A percentile compares a stretch with the other conserved stretches of the same genome.
These are phyloP conservation scores for Pinus taeda DNA, from an alignment of 75 land plant species.

Conservation along the genomic window DNA sequence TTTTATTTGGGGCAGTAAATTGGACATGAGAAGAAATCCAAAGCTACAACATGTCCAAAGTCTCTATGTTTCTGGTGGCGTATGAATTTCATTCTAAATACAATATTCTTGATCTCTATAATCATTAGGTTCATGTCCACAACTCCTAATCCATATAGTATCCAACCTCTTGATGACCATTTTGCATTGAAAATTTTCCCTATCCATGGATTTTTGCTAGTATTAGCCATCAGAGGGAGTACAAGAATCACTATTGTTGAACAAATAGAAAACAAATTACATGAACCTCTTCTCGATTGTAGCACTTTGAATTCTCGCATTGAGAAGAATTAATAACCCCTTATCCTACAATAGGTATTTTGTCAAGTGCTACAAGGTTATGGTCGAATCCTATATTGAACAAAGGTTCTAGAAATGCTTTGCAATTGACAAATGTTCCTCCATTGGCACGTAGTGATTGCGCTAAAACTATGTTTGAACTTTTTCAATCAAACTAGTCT, in stretches of 20 bases:
- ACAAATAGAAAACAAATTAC: conserved; percentile 15
- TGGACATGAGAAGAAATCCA: conserved; percentile 60
- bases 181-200: conserved; percentile 28
- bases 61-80: conserved; percentile 43
- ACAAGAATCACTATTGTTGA: conserved; percentile 41
- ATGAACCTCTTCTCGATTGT: conserved; percentile 34
- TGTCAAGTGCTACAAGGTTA: conserved; percentile 40
- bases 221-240: neutral
- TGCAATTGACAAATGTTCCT: conserved; percentile 71
- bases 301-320: neutral
- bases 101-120: conserved; percentile 41
- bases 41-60: conserved; percentile 35
- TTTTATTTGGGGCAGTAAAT: conserved; percentile 35
- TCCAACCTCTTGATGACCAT: neutral
- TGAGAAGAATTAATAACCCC: conserved; percentile 20
- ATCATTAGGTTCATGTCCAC: conserved; percentile 25
- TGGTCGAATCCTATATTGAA: conserved; percentile 79
- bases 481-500: conserved; percentile 65
- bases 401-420: conserved; percentile 58
- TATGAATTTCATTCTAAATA: conserved; percentile 29
- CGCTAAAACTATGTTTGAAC: conserved; percentile 30
- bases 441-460: conserved; percentile 57
- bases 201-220: conserved; percentile 32
- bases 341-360: conserved; percentile 49
- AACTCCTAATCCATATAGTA: neutral